Conservation (phyloP, 108 stramenopile species). For the Discostella pseudostelligera region DNA sequence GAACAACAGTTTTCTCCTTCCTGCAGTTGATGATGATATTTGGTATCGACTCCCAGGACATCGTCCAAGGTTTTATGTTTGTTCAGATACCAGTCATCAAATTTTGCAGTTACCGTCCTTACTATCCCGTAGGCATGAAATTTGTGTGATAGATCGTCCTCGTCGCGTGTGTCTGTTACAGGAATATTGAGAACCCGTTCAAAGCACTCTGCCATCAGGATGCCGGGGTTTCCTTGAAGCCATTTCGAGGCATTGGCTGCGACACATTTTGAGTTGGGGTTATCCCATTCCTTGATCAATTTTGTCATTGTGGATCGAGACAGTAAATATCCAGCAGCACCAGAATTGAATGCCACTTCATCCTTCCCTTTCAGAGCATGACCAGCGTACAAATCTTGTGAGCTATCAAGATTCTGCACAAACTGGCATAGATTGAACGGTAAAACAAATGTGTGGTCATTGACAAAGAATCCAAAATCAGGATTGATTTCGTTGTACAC, state of each 20-base stretch:
- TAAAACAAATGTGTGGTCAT: slow-evolving; percentile 90
- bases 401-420: slow-evolving; percentile 52
- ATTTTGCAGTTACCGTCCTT: slow-evolving; percentile 64
- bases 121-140: slow-evolving; percentile 80
- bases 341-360: slow-evolving; percentile 76
- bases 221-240: slow-evolving; percentile 82
- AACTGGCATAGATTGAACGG: slow-evolving; percentile 79
- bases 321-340: slow-evolving; percentile 84
- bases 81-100: slow-evolving; percentile 83
- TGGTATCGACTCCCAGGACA: slow-evolving; percentile 43
- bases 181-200: slow-evolving; percentile 47
- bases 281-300: slow-evolving; percentile 67
- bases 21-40: slow-evolving; percentile 51
- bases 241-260: slow-evolving; percentile 53
- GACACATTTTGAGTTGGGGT: slow-evolving; percentile 52
- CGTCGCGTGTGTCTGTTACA: slow-evolving; percentile 68
- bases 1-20: slow-evolving; percentile 69
- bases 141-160: slow-evolving; percentile 57
- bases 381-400: slow-evolving; percentile 73
- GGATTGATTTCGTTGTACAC: slow-evolving; percentile 66
- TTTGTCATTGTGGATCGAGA: slow-evolving; percentile 71
- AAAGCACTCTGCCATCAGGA: slow-evolving; percentile 73
- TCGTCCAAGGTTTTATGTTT: slow-evolving; percentile 67
- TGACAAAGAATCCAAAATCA: slow-evolving; percentile 88
- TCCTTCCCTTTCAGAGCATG: slow-evolving; percentile 70